Conservation (phyloP, 352 stramenopile genomes). For the Hyaloperonospora brassicae region DNA sequence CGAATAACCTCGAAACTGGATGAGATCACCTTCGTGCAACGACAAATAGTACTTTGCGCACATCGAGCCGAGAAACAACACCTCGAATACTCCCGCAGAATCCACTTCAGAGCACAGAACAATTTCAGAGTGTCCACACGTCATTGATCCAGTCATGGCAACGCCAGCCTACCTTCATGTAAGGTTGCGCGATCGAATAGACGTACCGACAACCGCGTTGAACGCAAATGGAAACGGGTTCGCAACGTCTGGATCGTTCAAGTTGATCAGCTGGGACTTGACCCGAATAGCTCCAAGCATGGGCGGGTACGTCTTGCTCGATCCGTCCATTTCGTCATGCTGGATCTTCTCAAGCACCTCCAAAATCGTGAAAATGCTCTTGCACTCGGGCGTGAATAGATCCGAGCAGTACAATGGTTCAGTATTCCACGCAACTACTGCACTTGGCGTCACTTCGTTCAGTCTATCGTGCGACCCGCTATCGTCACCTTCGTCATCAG, state of each 20-base stretch:
- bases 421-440: constrained; percentile 19
- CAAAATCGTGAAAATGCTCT: constrained; percentile 19
- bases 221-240: constrained; percentile 67
- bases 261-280: constrained; percentile 48
- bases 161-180: not conserved
- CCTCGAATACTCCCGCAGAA: constrained; percentile 29
- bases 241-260: constrained; percentile 29
- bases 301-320: constrained; percentile 15
- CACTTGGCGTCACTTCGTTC: not conserved
- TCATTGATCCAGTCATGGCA: not conserved
- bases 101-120: constrained; percentile 29
- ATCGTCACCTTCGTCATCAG: not conserved
- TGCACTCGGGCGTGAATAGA: constrained; percentile 21
- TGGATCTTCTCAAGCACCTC: constrained; percentile 21
- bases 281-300: constrained; percentile 48
- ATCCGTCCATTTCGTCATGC: constrained; percentile 2
- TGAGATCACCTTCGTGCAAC: constrained; percentile 51
- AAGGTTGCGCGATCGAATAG: not conserved
- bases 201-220: constrained; percentile 47
- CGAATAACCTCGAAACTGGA: constrained; percentile 46
- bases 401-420: constrained; percentile 15
- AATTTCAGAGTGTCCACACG: not conserved
- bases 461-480: not conserved
- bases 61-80: constrained; percentile 64
- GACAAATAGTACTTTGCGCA: constrained; percentile 47